Evolutionary conservation across 75 land plant species (phyloP).

Genomic region (Picea sitchensis): DNA sequence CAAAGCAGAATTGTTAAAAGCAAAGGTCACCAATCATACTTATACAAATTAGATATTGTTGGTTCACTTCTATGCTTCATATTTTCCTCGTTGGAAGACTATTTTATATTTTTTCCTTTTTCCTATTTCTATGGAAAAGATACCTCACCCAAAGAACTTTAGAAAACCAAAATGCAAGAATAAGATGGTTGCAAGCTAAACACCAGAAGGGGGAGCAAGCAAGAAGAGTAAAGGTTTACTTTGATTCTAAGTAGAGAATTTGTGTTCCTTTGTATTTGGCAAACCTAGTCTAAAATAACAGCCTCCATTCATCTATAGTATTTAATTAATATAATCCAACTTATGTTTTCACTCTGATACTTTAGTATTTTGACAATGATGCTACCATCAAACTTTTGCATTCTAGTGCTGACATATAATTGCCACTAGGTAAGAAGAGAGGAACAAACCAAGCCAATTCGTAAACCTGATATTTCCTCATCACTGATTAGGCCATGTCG

Average conservation of each 20-base stretch:
- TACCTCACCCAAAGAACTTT: neutral
- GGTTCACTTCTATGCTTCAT: neutral
- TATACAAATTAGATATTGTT: neutral
- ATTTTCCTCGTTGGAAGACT: neutral
- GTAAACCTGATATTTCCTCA: constrained; percentile 84
- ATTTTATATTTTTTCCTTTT: neutral
- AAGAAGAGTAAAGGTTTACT: neutral
- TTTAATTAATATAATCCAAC: neutral
- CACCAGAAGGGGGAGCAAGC: neutral
- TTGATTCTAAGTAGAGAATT: neutral
- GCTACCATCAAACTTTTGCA: neutral
- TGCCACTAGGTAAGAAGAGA: neutral
- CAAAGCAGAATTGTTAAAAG: neutral
- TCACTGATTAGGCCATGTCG: constrained; percentile 83
- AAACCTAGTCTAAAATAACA: neutral
- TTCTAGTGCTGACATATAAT: neutral
- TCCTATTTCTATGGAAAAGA: neutral
- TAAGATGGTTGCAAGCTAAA: neutral
- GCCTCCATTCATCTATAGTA: neutral
- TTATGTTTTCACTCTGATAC: neutral
- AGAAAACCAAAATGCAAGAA: neutral
- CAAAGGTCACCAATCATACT: neutral
- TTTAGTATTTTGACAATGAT: neutral
- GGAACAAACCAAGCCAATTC: constrained; percentile 83
- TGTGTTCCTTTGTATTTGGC: neutral